These are phyloP conservation scores for Scheffersomyces insectosa DNA, from an alignment of 1,139 yeast species.

Conservation along the genomic window DNA sequence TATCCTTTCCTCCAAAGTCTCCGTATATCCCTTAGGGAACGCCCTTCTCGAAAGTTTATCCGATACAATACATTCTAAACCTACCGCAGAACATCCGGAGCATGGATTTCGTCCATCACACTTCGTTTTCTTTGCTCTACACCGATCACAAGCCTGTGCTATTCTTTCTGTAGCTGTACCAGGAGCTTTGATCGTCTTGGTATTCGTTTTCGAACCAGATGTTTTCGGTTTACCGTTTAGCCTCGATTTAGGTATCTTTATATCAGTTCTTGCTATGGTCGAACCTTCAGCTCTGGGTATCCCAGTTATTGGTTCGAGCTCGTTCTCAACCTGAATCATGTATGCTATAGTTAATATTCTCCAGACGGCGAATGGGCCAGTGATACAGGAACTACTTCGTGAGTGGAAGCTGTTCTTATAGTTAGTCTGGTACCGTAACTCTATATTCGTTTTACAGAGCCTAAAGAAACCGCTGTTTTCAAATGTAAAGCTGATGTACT, in stretches of 20 bases:
- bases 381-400: too few relatives aligned
- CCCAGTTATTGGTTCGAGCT: too few relatives aligned
- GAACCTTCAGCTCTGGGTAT: too few relatives aligned
- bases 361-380: too few relatives aligned
- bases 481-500: too few relatives aligned
- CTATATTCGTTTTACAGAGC: too few relatives aligned
- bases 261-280: neutral
- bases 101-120: conserved; percentile 69
- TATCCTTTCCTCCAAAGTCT: conserved; percentile 46
- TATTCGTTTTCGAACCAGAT: conserved; percentile 12
- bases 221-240: conserved; percentile 4
- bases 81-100: conserved; percentile 43
- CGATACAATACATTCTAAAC: conserved; percentile 46
- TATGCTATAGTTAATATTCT: too few relatives aligned
- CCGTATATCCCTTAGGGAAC: conserved; percentile 33
- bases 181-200: conserved; percentile 65
- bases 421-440: too few relatives aligned
- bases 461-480: too few relatives aligned
- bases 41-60: conserved; percentile 44
- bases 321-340: too few relatives aligned
- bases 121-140: conserved; percentile 76
- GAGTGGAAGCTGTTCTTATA: too few relatives aligned
- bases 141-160: conserved; percentile 87
- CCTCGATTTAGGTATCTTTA: neutral
- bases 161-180: conserved; percentile 59